Percentiles rank a stretch among this genome's conserved stretches.
Evolutionary conservation across 1,139 yeast species (phyloP).

Genomic region (Yamadazyma membranifaciens): DNA sequence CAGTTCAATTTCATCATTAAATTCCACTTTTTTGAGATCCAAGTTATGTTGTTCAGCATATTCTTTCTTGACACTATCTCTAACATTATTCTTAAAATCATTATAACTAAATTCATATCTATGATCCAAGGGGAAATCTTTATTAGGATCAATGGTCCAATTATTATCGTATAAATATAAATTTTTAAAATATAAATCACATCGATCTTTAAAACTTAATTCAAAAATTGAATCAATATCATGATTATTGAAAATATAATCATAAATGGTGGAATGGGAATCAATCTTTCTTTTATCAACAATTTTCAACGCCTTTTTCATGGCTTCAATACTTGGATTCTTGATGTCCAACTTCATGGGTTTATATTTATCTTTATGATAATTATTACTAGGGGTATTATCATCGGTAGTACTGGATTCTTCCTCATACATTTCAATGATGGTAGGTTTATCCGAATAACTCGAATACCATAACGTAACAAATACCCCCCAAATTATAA

Average conservation of each 20-base stretch:
- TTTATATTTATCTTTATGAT: background rate
- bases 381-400: background rate
- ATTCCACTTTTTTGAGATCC: conserved; percentile 10
- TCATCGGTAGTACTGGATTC: too few species aligned
- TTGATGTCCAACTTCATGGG: conserved; percentile 8
- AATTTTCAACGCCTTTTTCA: too few species aligned
- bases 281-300: conserved; percentile 18
- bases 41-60: conserved; percentile 18
- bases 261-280: conserved; percentile 22
- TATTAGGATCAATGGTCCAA: conserved; percentile 28
- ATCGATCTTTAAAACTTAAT: conserved; percentile 23
- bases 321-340: too few species aligned
- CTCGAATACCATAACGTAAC: too few species aligned
- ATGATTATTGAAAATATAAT: conserved; percentile 23
- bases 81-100: conserved; percentile 14
- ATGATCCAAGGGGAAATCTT: conserved; percentile 21
- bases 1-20: conserved; percentile 18
- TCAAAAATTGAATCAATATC: conserved; percentile 21
- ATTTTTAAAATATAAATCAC: conserved; percentile 31
- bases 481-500: too few species aligned
- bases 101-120: conserved; percentile 16
- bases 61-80: conserved; percentile 17
- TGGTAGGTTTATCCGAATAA: too few species aligned
- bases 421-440: too few species aligned
- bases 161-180: conserved; percentile 22